A percentile compares a stretch with the other conserved stretches of the same genome.
Conservation (phyloP, 176 grass and related monocot species). For the Musa troglodytarum region DNA sequence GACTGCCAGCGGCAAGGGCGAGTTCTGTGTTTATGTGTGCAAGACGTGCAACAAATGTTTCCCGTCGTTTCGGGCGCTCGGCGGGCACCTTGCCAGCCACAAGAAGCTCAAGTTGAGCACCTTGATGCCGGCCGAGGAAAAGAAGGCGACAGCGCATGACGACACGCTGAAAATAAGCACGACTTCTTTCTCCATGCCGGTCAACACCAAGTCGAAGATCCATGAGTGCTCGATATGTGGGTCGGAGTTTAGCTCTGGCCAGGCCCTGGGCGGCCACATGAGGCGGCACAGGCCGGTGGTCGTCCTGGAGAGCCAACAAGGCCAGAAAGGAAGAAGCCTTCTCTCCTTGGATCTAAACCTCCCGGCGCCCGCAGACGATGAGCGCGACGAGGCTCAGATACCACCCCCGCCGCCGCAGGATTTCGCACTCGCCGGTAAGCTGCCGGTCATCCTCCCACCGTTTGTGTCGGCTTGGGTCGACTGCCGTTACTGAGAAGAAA, state of each 20-base stretch:
- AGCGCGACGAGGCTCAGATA: slow-evolving; percentile 8
- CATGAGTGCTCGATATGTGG: too few relatives aligned
- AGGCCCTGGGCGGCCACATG: slow-evolving; percentile 94
- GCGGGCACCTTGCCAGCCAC: slow-evolving; percentile 3
- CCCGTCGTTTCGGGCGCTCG: slow-evolving; percentile 3
- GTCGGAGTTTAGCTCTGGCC: slow-evolving; percentile 32
- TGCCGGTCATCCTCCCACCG: slow-evolving; percentile 26
- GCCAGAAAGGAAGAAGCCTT: slow-evolving; percentile 22
- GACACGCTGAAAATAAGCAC: not conserved
- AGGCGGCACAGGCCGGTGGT: slow-evolving; percentile 54
- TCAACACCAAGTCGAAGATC: not conserved
- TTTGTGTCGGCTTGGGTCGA: slow-evolving; percentile 41
- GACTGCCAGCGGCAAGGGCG: slow-evolving; percentile 1
- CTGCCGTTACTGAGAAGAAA: slow-evolving; percentile 32
- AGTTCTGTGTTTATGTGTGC: slow-evolving; percentile 40
- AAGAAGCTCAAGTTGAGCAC: slow-evolving; percentile 13
- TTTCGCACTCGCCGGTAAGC: slow-evolving; percentile 26
- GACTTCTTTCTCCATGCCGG: slow-evolving; percentile 3
- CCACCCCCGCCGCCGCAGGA: not conserved
- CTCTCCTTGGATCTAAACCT: slow-evolving; percentile 72
- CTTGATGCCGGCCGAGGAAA: not conserved
- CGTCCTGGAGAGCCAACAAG: slow-evolving; percentile 16
- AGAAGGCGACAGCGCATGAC: not conserved
- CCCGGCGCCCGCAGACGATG: slow-evolving; percentile 38
- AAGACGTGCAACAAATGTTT: slow-evolving; percentile 69